Percentiles rank a stretch among this genome's conserved stretches.
These are phyloP conservation scores for Monosporozyma solicola DNA, from an alignment of 805 yeast genomes.

Conservation along the genomic window DNA sequence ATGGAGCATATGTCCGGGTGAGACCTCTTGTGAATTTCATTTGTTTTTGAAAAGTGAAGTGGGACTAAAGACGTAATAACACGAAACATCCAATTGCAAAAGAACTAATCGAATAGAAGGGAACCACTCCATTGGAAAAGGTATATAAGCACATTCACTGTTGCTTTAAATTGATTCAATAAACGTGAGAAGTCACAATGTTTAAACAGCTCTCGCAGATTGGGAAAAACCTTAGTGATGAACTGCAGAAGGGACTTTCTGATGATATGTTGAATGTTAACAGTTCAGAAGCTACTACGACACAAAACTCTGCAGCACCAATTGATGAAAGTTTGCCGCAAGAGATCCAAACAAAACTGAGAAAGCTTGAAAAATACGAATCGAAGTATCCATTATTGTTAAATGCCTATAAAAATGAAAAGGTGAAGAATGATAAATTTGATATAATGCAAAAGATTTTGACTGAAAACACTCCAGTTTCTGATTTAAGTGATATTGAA, in stretches of 20 bases:
- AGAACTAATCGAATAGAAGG: background rate
- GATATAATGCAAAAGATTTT: conserved; percentile 57
- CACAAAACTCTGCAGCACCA: background rate
- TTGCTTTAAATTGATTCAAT: background rate
- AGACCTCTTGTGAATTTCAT: background rate
- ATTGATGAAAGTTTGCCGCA: conserved; percentile 40
- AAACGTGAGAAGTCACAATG: conserved; percentile 28
- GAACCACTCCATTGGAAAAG: background rate
- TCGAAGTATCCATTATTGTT: conserved; percentile 79
- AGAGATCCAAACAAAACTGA: conserved; percentile 51
- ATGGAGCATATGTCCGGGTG: background rate
- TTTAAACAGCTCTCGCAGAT: conserved; percentile 51
- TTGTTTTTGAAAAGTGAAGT: background rate
- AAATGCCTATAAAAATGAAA: conserved; percentile 79
- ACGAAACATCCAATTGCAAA: background rate
- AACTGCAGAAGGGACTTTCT: conserved; percentile 38
- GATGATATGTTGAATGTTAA: conserved; percentile 16
- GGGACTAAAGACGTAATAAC: background rate
- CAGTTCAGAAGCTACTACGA: background rate
- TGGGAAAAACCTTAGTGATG: conserved; percentile 56
- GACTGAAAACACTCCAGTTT: conserved; percentile 72
- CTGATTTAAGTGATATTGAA: conserved; percentile 64
- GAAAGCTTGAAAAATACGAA: conserved; percentile 78
- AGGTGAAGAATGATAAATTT: conserved; percentile 53
- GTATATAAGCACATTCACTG: background rate